phyloP scores from a whole-genome alignment of 176 grass and related monocot genomes.

The Tillandsia fasciculata region DNA sequence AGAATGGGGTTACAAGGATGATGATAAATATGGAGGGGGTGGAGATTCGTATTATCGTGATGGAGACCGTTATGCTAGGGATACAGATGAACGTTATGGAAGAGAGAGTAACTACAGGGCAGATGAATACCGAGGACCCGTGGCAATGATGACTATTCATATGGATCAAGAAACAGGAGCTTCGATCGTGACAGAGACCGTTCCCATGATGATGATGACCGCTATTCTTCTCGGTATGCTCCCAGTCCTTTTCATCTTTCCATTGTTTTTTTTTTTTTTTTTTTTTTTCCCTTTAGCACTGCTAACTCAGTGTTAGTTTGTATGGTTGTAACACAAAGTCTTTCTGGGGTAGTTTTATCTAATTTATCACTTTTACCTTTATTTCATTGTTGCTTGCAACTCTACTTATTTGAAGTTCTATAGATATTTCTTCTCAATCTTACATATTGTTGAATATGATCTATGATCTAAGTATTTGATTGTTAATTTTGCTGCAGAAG shows the following conservation, averaged over 20 bases:
- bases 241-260: not conserved
- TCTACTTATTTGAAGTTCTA: no score
- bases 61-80: conserved; percentile 66
- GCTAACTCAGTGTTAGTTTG: not conserved
- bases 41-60: conserved; percentile 66
- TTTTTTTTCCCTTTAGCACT: not conserved
- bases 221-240: conserved; percentile 37
- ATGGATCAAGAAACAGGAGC: conserved; percentile 59
- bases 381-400: no score
- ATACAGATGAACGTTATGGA: conserved; percentile 58
- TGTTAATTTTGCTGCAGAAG: conserved; percentile 36
- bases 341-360: not conserved
- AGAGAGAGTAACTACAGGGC: conserved; percentile 50
- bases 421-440: no score
- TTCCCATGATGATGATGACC: conserved; percentile 70
- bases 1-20: conserved; percentile 67
- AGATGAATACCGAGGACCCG: conserved; percentile 62
- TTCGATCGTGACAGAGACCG: conserved; percentile 47
- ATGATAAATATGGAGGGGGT: conserved; percentile 58
- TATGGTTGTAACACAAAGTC: not conserved
- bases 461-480: not conserved
- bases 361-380: not conserved
- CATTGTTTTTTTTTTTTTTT: not conserved
- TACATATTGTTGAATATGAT: not conserved
- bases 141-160: conserved; percentile 63